Base-by-base conservation (phyloP, 2,329 filamentous ascomycete genomes). In the Emergomyces pasteurianus region DNA sequence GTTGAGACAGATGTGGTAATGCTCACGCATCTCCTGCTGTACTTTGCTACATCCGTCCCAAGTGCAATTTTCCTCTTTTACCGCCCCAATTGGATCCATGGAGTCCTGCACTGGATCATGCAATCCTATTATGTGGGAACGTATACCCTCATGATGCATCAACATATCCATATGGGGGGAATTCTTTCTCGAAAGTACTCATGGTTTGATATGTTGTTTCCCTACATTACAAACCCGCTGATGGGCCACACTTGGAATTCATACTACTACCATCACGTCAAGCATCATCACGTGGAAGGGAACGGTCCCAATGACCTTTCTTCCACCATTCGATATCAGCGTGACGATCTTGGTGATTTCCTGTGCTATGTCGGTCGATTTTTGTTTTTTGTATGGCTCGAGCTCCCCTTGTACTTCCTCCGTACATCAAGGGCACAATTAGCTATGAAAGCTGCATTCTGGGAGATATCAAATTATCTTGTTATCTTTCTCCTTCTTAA, bases 191-290 rank as follows among this genome's bases (percentile, higher is more conserved):
- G 81, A 67, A 71, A 75, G 8, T 82, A 80, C 59, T 74, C 75
- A 40, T 68, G 80, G 36, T 72, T 92, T 62, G 89, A 92, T 68
- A 70, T 73, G 6, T 58, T 80, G 1, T 92, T 91, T 66, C 89
- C 89, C 0, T 92, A 90, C 69, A 72, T 92, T 47, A 77, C 84
- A 12, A 87, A 91, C 66, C 88, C 88, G 0, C 74, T 92, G 61
- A 87, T 90, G 82, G 89, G 89, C 12, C 89, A 92, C 69, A 91
- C 88, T 0, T 91, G 88, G 87, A 90, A 92, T 74, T 86, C 86
- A 1, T 92, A 92, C 75, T 92, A 82, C 71, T 92, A 90, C 69
- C 89, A 92, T 70, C 89, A 92, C 68, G 87, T 92, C 69, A 92
- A 92, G 77, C 88, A 91, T 69, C 89, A 92, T 69, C 89, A 92